Evolutionary conservation across 768 basidiomycete genomes (phyloP).

Genomic region (Antrodiella citrinella): DNA sequence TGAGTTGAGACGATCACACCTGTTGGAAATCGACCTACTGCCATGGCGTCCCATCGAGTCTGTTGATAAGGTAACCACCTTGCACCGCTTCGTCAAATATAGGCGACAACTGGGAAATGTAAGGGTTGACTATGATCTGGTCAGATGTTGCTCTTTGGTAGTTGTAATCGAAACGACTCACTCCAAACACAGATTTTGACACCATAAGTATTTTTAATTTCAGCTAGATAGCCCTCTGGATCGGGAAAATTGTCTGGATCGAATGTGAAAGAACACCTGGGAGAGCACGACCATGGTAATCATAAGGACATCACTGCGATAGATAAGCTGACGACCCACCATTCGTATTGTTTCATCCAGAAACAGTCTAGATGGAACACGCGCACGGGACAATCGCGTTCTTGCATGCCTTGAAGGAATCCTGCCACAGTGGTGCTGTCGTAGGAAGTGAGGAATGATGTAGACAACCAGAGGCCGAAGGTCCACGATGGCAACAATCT

Average conservation of each 20-base stretch:
- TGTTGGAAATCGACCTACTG: constrained; percentile 31
- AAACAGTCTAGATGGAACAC: constrained; percentile 77
- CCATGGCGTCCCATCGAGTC: constrained; percentile 59
- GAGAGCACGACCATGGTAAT: too few species aligned
- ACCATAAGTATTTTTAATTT: constrained; percentile 52
- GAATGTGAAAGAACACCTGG: constrained; percentile 67
- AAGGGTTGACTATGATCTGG: constrained; percentile 52
- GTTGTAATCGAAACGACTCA: constrained; percentile 19
- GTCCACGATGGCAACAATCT: constrained; percentile 67
- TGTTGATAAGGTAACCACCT: constrained; percentile 64
- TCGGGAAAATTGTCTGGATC: constrained; percentile 73
- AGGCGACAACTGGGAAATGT: constrained; percentile 60
- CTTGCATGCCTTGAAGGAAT: constrained; percentile 65
- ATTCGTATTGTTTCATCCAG: constrained; percentile 69
- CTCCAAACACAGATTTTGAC: constrained; percentile 74
- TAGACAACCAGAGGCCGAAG: constrained; percentile 72
- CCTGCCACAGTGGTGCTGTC: constrained; percentile 60
- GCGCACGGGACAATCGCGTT: constrained; percentile 52
- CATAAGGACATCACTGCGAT: neutral
- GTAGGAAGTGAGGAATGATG: constrained; percentile 67
- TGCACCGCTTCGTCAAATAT: constrained; percentile 63
- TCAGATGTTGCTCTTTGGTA: neutral
- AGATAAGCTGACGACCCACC: constrained; percentile 29
- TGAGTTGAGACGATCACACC: neutral
- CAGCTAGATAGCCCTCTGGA: constrained; percentile 52